These are phyloP conservation scores for Starmerella asiatica DNA, from an alignment of 805 yeast genomes.

Conservation along the genomic window DNA sequence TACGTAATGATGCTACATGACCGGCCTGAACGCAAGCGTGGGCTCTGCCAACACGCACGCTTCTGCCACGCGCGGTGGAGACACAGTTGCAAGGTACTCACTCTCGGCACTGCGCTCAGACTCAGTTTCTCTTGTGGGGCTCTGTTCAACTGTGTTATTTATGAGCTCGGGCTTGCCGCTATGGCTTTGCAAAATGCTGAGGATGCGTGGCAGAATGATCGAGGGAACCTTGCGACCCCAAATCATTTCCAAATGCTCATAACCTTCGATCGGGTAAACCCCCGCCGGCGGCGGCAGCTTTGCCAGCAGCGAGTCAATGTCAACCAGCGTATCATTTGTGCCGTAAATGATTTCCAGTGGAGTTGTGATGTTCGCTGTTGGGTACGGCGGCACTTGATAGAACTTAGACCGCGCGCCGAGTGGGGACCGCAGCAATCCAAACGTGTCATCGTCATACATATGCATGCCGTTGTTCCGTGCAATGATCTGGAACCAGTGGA, in stretches of 20 bases:
- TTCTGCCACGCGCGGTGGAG: neutral
- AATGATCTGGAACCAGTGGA: constrained; percentile 93
- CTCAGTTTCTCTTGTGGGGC: neutral
- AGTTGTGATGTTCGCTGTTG: constrained; percentile 50
- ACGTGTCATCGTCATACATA: constrained; percentile 72
- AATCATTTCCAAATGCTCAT: constrained; percentile 80
- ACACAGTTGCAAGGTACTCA: neutral
- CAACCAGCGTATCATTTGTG: constrained; percentile 67
- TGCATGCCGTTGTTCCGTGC: constrained; percentile 55
- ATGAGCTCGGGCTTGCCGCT: neutral
- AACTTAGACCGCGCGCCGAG: constrained; percentile 27
- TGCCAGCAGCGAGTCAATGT: constrained; percentile 56
- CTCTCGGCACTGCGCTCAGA: neutral
- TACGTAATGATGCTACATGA: neutral
- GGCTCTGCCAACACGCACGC: neutral
- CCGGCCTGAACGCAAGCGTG: neutral
- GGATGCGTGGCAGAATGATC: constrained; percentile 18
- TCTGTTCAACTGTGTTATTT: neutral
- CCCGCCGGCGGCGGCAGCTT: constrained; percentile 56
- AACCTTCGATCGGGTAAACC: constrained; percentile 34
- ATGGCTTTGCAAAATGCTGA: constrained; percentile 5
- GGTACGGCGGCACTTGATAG: constrained; percentile 44
- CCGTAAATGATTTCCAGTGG: constrained; percentile 79
- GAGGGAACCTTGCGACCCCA: constrained; percentile 63
- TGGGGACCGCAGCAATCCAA: constrained; percentile 17